Evolutionary conservation across 352 stramenopile species (phyloP).

Genomic region (Globisporangium irregulare): DNA sequence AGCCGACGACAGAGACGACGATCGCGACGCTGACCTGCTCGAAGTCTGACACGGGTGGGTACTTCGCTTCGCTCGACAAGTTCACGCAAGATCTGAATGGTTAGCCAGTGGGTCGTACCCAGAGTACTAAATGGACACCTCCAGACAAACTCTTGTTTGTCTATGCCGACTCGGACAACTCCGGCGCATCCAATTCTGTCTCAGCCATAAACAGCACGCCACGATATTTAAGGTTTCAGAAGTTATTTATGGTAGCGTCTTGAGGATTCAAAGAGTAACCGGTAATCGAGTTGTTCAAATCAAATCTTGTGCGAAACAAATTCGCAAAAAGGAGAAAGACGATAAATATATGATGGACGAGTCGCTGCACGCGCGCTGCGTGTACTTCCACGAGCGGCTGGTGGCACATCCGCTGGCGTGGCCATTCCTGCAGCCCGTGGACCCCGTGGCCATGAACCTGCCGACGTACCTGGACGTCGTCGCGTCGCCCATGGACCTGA

Average conservation of each 20-base stretch:
- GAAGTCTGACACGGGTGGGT: neutral
- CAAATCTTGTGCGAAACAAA: no score
- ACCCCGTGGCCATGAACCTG: slow-evolving; percentile 91
- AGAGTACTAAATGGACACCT: no score
- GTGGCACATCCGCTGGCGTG: slow-evolving; percentile 59
- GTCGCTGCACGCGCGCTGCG: slow-evolving; percentile 44
- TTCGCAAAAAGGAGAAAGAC: no score
- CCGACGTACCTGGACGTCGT: slow-evolving; percentile 95
- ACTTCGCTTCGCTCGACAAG: neutral
- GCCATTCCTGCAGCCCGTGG: slow-evolving; percentile 94
- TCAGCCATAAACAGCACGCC: no score
- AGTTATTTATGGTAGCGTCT: no score
- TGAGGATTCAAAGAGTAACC: no score
- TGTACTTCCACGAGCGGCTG: slow-evolving; percentile 64
- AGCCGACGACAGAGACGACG: neutral
- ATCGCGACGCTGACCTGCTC: neutral
- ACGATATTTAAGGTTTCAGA: no score
- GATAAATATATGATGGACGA: slow-evolving; percentile 26
- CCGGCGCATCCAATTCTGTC: no score
- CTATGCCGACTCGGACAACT: no score
- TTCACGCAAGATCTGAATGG: neutral
- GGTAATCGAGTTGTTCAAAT: no score
- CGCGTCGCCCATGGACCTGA: slow-evolving; percentile 96
- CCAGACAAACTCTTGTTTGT: no score
- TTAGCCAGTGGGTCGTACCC: neutral